Evolutionary conservation across 257 asterid genomes (phyloP).

Genomic region (Solanum gracilifrons): DNA sequence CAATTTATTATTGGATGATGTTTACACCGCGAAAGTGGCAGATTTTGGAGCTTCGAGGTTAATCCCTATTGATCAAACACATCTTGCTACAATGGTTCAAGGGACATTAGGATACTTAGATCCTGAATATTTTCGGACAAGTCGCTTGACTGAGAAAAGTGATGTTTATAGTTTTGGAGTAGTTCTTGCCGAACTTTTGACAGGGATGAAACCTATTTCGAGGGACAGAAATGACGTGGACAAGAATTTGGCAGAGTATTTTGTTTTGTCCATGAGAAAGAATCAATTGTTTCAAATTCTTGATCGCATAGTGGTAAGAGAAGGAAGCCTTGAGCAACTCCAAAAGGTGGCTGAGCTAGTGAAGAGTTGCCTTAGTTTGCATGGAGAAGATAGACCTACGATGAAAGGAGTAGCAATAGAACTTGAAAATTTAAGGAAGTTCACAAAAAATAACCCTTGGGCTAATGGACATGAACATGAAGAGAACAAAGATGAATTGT

Average conservation of each 20-base stretch:
- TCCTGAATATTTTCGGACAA: constrained; percentile 46
- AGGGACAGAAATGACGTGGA: constrained; percentile 1
- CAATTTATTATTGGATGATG: constrained; percentile 35
- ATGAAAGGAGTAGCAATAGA: constrained; percentile 52
- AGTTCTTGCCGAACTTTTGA: constrained; percentile 43
- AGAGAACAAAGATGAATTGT: constrained; percentile 9
- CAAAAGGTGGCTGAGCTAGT: constrained; percentile 22
- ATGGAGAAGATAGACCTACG: constrained; percentile 31
- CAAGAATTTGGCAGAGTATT: constrained; percentile 20
- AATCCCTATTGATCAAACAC: constrained; percentile 38
- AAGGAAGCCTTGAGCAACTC: constrained; percentile 29
- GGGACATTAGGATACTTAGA: constrained; percentile 56
- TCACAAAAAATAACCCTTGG: neutral
- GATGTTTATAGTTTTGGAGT: constrained; percentile 56
- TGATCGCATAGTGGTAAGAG: constrained; percentile 24
- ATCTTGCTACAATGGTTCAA: constrained; percentile 48
- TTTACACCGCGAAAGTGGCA: constrained; percentile 34
- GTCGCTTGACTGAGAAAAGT: constrained; percentile 44
- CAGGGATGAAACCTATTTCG: constrained; percentile 30
- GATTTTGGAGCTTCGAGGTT: constrained; percentile 62
- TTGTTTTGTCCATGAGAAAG: constrained; percentile 13
- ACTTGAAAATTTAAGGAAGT: constrained; percentile 20
- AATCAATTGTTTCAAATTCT: constrained; percentile 19
- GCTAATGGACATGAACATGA: constrained; percentile 6
- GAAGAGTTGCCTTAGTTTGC: constrained; percentile 28